Evolutionary conservation across 23 red algal genomes (phyloP), one percentile per base, ranked within the genome.

Genomic region (Gracilariopsis chorda): DNA sequence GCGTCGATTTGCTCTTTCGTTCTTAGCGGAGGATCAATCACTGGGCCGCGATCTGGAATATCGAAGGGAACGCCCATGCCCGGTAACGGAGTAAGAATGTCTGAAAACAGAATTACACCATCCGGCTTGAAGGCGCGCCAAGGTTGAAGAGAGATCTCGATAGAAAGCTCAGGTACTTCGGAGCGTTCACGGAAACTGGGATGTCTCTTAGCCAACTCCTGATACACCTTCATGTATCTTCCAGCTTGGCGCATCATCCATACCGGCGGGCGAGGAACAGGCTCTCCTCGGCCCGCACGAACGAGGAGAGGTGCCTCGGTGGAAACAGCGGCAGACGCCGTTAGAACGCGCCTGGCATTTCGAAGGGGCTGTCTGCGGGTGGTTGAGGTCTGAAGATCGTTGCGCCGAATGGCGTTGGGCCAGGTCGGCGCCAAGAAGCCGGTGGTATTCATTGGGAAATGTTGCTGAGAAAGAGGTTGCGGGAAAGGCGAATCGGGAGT

Each of bases 221-320:
- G 96, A 53, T 98, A 98, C 35, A 91, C 96, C 33, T 93, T 95
- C 96, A 98, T 98, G 81, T 98, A 94, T 17, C 96, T 60, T 32
- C 96, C 96, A 0, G 96, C 96, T 52, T 98, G 96, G 12, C 96
- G 96, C 96, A 98, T 98, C 92, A 98, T 92, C 96, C 96, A 98
- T 10, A 95, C 92, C 0, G 96, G 96, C 6, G 96, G 96, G 30
- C 96, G 92, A 30, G 90, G 76, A 9, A 93, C 88, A 32, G 74
- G 56, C 78, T 93, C 88, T 7, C 92, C 92, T 40, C 90, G 80
- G 0, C 88, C 92, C 28, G 96, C 96, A 43, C 96, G 95, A 44
- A 97, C 88, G 19, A 97, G 95, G 39, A 97, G 85, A 25, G 95
- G 95, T 9, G 43, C 64, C 47, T 84, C 80, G 10, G 65, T 86